Evolutionary conservation across 805 yeast species (phyloP).

Genomic region (Clavispora santaluciae): DNA sequence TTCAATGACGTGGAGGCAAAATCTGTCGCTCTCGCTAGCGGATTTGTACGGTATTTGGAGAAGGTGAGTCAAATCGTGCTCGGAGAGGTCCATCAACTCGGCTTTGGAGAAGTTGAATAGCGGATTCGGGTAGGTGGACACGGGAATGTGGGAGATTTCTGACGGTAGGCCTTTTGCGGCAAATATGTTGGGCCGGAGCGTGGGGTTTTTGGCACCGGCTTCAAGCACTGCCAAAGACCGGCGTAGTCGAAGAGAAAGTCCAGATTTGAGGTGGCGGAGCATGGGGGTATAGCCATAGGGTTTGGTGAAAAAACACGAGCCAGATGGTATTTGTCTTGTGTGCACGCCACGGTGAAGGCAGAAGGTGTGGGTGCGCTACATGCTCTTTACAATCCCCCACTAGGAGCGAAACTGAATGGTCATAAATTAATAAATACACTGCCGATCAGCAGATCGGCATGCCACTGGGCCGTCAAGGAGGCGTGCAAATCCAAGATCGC

Average conservation of each 20-base stretch:
- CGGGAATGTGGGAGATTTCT: conserved; percentile 11
- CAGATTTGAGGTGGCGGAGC: not conserved
- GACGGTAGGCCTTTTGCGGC: conserved; percentile 1
- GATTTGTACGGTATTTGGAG: conserved; percentile 20
- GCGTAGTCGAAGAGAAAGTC: not conserved
- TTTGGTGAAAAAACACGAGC: not conserved
- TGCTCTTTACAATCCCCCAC: no score
- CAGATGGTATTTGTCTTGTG: not conserved
- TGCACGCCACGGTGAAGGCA: no score
- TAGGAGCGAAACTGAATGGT: no score
- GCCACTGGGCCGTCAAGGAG: no score
- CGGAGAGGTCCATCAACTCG: conserved; percentile 20
- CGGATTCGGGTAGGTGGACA: conserved; percentile 31
- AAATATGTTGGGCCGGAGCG: conserved; percentile 4
- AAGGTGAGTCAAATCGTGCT: conserved; percentile 23
- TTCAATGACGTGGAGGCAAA: conserved; percentile 26
- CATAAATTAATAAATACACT: no score
- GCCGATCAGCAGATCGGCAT: no score
- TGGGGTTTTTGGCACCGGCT: not conserved
- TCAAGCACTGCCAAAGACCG: not conserved
- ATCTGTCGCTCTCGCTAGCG: conserved; percentile 22
- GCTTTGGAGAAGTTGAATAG: conserved; percentile 24
- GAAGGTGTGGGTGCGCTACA: no score
- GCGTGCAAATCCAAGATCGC: no score
- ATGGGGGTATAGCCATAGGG: not conserved